phyloP scores from a whole-genome alignment of 1,284 basidiomycete genomes.

The Cutaneotrichosporon cavernicola region DNA sequence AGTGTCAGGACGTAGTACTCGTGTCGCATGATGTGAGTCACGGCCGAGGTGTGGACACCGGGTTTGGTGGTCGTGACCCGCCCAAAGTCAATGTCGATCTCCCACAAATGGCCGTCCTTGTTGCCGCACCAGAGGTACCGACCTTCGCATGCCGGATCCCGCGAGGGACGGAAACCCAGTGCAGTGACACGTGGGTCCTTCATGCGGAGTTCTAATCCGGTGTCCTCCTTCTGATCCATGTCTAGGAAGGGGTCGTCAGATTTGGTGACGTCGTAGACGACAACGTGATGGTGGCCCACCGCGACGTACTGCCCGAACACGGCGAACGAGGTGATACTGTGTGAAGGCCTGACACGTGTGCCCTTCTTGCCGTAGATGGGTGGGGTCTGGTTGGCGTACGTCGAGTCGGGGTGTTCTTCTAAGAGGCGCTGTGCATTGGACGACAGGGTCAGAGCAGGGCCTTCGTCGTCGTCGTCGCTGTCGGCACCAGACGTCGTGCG shows the following conservation, averaged over 20 bases:
- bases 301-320: conserved; percentile 65
- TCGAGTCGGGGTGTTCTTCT: conserved; percentile 76
- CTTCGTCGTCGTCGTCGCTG: conserved; percentile 39
- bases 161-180: conserved; percentile 69
- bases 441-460: conserved; percentile 22
- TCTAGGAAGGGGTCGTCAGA: conserved; percentile 53
- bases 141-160: conserved; percentile 53
- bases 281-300: conserved; percentile 64
- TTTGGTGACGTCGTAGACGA: conserved; percentile 56
- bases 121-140: conserved; percentile 77
- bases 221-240: conserved; percentile 62
- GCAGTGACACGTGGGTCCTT: conserved; percentile 71
- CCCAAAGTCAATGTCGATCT: conserved; percentile 66
- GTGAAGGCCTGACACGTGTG: conserved; percentile 37
- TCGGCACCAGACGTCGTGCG: conserved; percentile 11
- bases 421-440: conserved; percentile 44
- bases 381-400: conserved; percentile 73
- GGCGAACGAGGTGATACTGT: conserved; percentile 58
- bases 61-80: conserved; percentile 61
- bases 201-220: conserved; percentile 58
- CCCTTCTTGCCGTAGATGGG: conserved; percentile 57
- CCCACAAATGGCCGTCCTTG: conserved; percentile 80
- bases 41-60: conserved; percentile 63
- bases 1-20: conserved; percentile 69
- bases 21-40: conserved; percentile 71